Evolutionary conservation across 371 early-diverging fungal genomes (phyloP).

Genomic region (Choanephora cucurbitarum): DNA sequence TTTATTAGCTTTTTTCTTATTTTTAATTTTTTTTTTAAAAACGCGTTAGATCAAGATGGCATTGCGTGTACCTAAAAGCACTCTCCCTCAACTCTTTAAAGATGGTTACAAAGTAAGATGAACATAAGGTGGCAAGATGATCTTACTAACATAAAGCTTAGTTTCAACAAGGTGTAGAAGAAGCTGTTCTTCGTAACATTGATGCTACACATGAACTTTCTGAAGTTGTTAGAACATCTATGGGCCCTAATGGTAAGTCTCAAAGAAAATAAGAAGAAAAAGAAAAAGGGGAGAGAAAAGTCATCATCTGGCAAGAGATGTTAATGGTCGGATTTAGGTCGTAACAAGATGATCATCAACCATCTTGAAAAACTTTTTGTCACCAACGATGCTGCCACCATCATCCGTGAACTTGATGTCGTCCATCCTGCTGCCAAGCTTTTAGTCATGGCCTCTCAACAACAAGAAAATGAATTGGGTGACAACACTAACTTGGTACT

Average conservation of each 20-base stretch:
- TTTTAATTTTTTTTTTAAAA: slow-evolving; percentile 8
- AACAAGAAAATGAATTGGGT: slow-evolving; percentile 98
- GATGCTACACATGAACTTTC: slow-evolving; percentile 90
- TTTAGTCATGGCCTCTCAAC: slow-evolving; percentile 95
- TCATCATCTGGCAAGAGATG: no score
- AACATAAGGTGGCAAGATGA: neutral
- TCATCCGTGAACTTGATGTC: slow-evolving; percentile 97
- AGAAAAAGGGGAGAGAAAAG: no score
- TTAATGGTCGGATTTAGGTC: slow-evolving; percentile 58
- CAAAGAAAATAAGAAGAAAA: neutral
- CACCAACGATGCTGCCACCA: slow-evolving; percentile 99
- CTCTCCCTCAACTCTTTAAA: slow-evolving; percentile 90
- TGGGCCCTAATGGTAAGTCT: slow-evolving; percentile 91
- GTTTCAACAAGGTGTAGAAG: slow-evolving; percentile 96
- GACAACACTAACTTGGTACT: slow-evolving; percentile 96
- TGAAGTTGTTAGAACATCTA: slow-evolving; percentile 90
- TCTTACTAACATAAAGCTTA: slow-evolving; percentile 25
- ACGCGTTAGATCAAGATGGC: slow-evolving; percentile 72
- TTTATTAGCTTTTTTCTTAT: slow-evolving; percentile 3
- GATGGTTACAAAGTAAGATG: slow-evolving; percentile 90
- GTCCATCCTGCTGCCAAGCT: slow-evolving; percentile 99
- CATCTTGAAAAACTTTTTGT: slow-evolving; percentile 97
- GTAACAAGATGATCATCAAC: slow-evolving; percentile 99
- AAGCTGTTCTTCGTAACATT: slow-evolving; percentile 95
- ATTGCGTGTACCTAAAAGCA: slow-evolving; percentile 89